These are phyloP conservation scores for Rhizopogon sp. DNA, from an alignment of 768 basidiomycete genomes.

Conservation along the genomic window DNA sequence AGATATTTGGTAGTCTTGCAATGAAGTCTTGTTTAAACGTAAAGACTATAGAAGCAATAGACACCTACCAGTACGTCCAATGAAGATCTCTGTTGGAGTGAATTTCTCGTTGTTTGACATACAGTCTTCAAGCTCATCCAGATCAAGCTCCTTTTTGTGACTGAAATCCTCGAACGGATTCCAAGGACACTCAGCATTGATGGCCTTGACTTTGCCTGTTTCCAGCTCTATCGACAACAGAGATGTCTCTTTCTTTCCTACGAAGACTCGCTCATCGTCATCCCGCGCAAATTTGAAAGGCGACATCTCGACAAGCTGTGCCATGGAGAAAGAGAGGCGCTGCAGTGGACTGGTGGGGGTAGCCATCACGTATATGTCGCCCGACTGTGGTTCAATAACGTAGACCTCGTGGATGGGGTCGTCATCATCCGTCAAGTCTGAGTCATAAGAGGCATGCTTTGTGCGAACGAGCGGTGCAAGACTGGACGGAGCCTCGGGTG, in stretches of 20 bases:
- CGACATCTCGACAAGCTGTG: slow-evolving; percentile 86
- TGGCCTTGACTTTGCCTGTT: slow-evolving; percentile 73
- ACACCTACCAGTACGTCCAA: slow-evolving; percentile 60
- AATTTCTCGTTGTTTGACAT: slow-evolving; percentile 27
- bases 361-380: slow-evolving; percentile 85
- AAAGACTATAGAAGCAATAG: not conserved
- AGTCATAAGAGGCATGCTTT: slow-evolving; percentile 51
- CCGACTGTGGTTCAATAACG: slow-evolving; percentile 92
- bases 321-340: slow-evolving; percentile 87
- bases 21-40: not conserved
- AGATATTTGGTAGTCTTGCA: slow-evolving; percentile 81
- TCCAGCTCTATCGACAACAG: slow-evolving; percentile 69
- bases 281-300: slow-evolving; percentile 65
- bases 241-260: slow-evolving; percentile 88
- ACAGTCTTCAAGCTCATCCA: slow-evolving; percentile 57
- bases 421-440: slow-evolving; percentile 52
- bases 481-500: slow-evolving; percentile 42
- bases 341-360: slow-evolving; percentile 67
- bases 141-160: slow-evolving; percentile 37
- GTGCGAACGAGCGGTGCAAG: slow-evolving; percentile 75
- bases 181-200: slow-evolving; percentile 78
- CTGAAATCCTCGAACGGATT: slow-evolving; percentile 56
- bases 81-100: slow-evolving; percentile 44
- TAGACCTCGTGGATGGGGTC: slow-evolving; percentile 65
- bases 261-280: slow-evolving; percentile 70